Percentiles rank a stretch among this genome's conserved stretches.
These are phyloP conservation scores for Boletus vermiculosoides DNA, from an alignment of 768 basidiomycete genomes.

Conservation along the genomic window DNA sequence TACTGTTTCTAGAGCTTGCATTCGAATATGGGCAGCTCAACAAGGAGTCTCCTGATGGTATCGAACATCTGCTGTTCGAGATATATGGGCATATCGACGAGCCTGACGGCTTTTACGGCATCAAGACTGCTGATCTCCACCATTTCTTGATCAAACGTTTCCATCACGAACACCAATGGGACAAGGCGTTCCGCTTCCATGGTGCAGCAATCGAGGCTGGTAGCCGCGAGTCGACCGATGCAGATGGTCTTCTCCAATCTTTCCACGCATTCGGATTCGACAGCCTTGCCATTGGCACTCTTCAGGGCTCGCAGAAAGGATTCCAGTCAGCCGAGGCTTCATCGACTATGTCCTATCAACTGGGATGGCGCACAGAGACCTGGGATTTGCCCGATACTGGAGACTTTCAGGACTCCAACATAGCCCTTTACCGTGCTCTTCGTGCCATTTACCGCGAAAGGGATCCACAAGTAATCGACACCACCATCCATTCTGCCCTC, in stretches of 20 bases:
- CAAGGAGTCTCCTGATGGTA: conserved; percentile 30
- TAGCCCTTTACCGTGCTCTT: conserved; percentile 73
- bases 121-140: conserved; percentile 73
- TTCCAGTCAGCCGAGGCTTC: conserved; percentile 29
- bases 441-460: conserved; percentile 82
- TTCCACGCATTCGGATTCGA: conserved; percentile 91
- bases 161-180: conserved; percentile 92
- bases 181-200: conserved; percentile 86
- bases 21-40: conserved; percentile 44
- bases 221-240: conserved; percentile 38
- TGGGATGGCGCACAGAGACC: conserved; percentile 92
- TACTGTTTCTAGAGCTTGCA: conserved; percentile 85
- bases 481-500: conserved; percentile 50
- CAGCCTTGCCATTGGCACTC: conserved; percentile 72
- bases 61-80: conserved; percentile 79
- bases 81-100: conserved; percentile 97
- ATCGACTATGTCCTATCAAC: conserved; percentile 62
- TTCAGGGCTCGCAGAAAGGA: conserved; percentile 44
- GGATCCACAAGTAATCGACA: conserved; percentile 47
- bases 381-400: conserved; percentile 86
- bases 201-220: conserved; percentile 80
- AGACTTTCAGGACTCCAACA: conserved; percentile 45
- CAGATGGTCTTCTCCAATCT: conserved; percentile 70
- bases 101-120: conserved; percentile 97
- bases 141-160: conserved; percentile 81